Conservation (phyloP, 176 grass and related monocot genomes). For the Puccinellia tenuiflora region DNA sequence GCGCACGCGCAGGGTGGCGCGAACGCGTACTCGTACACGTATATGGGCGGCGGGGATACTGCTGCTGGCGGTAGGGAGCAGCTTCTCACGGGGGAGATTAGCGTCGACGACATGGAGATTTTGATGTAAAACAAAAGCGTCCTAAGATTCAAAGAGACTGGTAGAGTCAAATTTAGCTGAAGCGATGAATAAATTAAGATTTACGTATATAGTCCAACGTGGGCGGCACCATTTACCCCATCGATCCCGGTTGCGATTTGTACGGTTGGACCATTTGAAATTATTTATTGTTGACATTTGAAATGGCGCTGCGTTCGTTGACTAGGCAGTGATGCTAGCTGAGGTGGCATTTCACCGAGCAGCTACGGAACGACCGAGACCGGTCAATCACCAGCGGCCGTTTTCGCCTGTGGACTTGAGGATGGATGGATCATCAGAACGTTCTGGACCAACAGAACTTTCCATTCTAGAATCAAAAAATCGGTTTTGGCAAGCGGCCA, state of each 20-base stretch:
- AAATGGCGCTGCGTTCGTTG: not conserved
- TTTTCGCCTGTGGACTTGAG: not conserved
- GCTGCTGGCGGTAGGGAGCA: not conserved
- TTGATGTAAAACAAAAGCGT: conserved; percentile 49
- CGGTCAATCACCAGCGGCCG: not conserved
- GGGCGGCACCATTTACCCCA: not conserved
- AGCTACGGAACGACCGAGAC: not conserved
- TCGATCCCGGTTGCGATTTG: not conserved
- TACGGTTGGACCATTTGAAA: not conserved
- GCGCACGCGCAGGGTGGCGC: not conserved
- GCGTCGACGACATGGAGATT: conserved; percentile 43
- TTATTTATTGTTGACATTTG: not conserved
- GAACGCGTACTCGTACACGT: not conserved
- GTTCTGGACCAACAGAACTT: not conserved
- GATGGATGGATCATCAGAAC: no score
- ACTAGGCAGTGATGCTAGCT: not conserved
- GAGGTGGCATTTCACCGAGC: not conserved
- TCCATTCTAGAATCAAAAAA: no score
- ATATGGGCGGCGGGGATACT: not conserved
- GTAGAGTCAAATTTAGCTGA: not conserved
- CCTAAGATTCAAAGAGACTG: no score
- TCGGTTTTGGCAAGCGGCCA: no score
- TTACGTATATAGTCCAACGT: not conserved
- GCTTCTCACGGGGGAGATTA: conserved; percentile 15
- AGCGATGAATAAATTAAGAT: not conserved